Percentiles rank a stretch among this genome's conserved stretches.
Conservation (phyloP, 108 stramenopile genomes). For the Conticribra weissflogii region DNA sequence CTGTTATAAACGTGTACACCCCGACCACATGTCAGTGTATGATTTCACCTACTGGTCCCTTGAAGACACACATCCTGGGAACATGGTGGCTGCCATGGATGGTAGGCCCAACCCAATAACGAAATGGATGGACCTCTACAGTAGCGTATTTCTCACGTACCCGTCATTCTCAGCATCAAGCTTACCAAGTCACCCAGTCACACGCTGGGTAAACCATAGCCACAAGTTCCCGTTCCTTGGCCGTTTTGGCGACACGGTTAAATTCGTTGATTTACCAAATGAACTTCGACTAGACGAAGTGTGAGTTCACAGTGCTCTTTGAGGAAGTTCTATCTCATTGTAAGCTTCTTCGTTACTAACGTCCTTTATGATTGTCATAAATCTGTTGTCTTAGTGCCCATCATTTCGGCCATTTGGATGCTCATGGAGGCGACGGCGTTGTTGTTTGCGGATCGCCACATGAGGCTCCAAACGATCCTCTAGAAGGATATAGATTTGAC, state of each 20-base stretch:
- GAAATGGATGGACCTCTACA: slow-evolving; percentile 41
- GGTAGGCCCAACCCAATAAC: slow-evolving; percentile 39
- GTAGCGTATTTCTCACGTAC: slow-evolving; percentile 13
- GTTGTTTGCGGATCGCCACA: slow-evolving; percentile 66
- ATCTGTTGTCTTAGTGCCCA: too few species aligned
- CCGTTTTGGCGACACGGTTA: slow-evolving; percentile 18
- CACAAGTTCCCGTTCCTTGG: slow-evolving; percentile 28
- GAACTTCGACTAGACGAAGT: slow-evolving; percentile 44
- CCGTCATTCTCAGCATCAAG: slow-evolving; percentile 20
- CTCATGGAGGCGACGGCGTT: slow-evolving; percentile 17
- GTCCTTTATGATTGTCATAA: too few species aligned
- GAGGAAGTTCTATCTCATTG: too few species aligned
- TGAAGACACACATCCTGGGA: slow-evolving; percentile 41
- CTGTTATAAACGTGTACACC: slow-evolving; percentile 43
- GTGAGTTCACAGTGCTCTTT: too few species aligned
- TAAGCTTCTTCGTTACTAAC: too few species aligned
- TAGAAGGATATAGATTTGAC: slow-evolving; percentile 31
- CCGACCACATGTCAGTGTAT: slow-evolving; percentile 48
- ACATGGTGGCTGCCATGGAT: slow-evolving; percentile 40
- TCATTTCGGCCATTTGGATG: slow-evolving; percentile 33
- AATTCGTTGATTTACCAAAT: not conserved
- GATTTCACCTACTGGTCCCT: slow-evolving; percentile 49
- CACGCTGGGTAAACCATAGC: slow-evolving; percentile 39
- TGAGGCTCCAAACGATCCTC: slow-evolving; percentile 61
- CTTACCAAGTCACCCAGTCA: slow-evolving; percentile 31